Base-by-base conservation (phyloP, 495 filamentous ascomycete species). In the Penicillium antarcticum region DNA sequence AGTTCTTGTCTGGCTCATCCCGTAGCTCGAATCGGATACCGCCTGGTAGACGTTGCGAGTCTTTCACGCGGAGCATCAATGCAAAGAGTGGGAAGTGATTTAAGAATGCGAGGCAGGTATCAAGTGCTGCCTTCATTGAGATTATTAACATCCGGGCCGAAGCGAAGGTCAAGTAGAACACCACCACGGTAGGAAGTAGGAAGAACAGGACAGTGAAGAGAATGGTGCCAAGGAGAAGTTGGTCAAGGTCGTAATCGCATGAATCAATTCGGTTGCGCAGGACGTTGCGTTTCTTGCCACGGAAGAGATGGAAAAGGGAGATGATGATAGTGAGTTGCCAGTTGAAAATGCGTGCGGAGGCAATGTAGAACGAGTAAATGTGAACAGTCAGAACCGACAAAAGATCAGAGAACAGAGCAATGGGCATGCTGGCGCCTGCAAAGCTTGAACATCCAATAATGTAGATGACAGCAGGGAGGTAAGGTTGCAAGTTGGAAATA, bases 21-120 rank as follows among this genome's bases (percentile, higher is more conserved):
- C 81, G 83, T 69, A 97, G 85, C 70, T 92, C 88, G 73, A 96
- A 97, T 57, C 84, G 86, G 65, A 97, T 89, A 36, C 92, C 92
- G 82, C 92, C 94, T 38, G 94, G 94, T 56, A 99, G 76, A 67
- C 94, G 80, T 66, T 83, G 78, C 5, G 90, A 89, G 65, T 99
- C 95, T 69, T 99, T 99, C 50, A 96, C 78, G 56, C 94, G 84
- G 53, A 99, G 75, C 94, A 99, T 99, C 40, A 97, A 71, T 11
- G 94, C 94, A 72, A 99, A 99, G 18, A 99, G 80, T 18, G 94
- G 94, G 63, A 99, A 99, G 68, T 99, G 94, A 61, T 99, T 99
- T 52, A 99, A 71, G 69, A 89, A 97, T 35, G 94, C 94, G 52
- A 97, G 77, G 55, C 89, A 78, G 1, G 90, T 96, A 71, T 99